Evolutionary conservation across 1,139 yeast genomes (phyloP).

Genomic region (Magnusiomyces magnusii): DNA sequence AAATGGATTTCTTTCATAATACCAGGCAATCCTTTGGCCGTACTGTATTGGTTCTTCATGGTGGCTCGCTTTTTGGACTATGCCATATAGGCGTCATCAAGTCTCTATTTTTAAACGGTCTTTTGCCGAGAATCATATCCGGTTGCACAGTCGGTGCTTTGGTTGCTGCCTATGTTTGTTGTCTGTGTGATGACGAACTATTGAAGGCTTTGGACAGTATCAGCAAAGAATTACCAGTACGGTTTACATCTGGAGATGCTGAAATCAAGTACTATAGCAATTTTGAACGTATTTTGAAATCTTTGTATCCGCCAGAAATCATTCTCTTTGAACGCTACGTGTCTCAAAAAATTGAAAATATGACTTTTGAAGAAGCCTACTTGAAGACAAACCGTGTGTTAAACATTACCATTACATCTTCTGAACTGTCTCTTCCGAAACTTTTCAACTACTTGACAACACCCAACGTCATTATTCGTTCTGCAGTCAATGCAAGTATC

Average conservation of each 20-base stretch:
- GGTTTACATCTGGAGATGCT: constrained; percentile 35
- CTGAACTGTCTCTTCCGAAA: constrained; percentile 45
- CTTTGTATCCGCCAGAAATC: constrained; percentile 83
- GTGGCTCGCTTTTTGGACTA: constrained; percentile 88
- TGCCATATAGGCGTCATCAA: constrained; percentile 91
- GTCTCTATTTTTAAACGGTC: constrained; percentile 62
- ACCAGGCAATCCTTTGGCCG: constrained; percentile 86
- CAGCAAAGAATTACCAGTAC: constrained; percentile 40
- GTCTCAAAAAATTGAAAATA: constrained; percentile 64
- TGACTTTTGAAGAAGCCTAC: constrained; percentile 92
- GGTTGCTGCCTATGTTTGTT: constrained; percentile 78
- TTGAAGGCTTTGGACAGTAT: constrained; percentile 32
- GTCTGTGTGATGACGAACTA: constrained; percentile 51
- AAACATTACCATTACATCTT: constrained; percentile 78
- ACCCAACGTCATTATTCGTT: constrained; percentile 81
- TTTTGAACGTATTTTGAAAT: constrained; percentile 34
- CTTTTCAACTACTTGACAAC: constrained; percentile 80
- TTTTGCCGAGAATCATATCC: constrained; percentile 79
- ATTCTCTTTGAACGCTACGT: constrained; percentile 73
- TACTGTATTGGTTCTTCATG: constrained; percentile 84
- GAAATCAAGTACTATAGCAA: constrained; percentile 27
- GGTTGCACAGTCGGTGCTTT: constrained; percentile 95
- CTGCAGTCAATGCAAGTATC: constrained; percentile 65
- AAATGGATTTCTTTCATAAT: constrained; percentile 81
- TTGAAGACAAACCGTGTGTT: constrained; percentile 67